A percentile compares a stretch with the other conserved stretches of the same genome.
phyloP scores from a whole-genome alignment of 495 filamentous ascomycete species.

The Podospora fimiseda region DNA sequence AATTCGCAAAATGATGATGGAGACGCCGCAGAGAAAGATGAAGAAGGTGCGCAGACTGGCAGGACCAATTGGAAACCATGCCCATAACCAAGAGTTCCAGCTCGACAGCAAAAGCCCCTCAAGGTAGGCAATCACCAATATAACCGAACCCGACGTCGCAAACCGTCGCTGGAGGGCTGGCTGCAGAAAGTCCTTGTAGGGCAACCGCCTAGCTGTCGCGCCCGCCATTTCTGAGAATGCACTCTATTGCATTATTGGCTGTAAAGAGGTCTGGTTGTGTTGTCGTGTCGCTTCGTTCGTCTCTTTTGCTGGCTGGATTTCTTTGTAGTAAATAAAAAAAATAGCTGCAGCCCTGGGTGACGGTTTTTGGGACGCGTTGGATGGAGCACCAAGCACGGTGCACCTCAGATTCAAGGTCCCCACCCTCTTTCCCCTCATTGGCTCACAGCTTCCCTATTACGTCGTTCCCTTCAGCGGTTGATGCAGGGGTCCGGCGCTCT shows the following conservation, averaged over 20 bases:
- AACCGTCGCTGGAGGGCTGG: constrained; percentile 85
- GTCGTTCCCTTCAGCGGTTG: neutral
- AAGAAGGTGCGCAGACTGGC: constrained; percentile 70
- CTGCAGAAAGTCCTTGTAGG: constrained; percentile 85
- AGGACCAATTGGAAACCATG: constrained; percentile 75
- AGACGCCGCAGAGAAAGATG: constrained; percentile 66
- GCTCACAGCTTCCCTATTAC: neutral
- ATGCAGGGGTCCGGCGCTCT: neutral
- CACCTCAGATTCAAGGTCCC: neutral
- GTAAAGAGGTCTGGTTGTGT: neutral
- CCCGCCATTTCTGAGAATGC: no score
- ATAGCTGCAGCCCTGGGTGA: neutral
- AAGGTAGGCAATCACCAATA: constrained; percentile 66
- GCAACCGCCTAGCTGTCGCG: constrained; percentile 35
- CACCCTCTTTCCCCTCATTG: neutral
- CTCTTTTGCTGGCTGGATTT: neutral
- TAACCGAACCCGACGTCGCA: constrained; percentile 59
- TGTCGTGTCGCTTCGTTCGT: neutral
- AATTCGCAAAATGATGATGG: constrained; percentile 69
- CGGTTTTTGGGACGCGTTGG: neutral
- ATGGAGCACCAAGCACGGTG: no score
- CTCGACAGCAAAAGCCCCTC: constrained; percentile 63
- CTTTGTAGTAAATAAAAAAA: constrained; percentile 6
- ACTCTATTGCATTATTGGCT: constrained; percentile 31
- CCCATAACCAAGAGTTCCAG: constrained; percentile 70